Evolutionary conservation across 148 eudicot species (phyloP).

Genomic region (Diospyros lotus): DNA sequence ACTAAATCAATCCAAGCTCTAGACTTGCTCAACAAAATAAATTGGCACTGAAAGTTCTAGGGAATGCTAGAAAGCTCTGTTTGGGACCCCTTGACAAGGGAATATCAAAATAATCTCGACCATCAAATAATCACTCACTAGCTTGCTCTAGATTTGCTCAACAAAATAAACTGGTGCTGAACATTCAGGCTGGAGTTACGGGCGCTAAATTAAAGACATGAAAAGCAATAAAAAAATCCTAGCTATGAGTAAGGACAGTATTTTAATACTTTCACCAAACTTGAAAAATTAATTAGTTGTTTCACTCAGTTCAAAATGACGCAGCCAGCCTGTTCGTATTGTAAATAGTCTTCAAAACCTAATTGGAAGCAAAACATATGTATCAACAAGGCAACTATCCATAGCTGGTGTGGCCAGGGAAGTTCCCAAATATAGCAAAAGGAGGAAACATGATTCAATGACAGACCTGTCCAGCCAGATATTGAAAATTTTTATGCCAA

Average conservation of each 20-base stretch:
- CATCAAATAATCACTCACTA: no score
- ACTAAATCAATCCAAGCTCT: background rate
- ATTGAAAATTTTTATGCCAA: background rate
- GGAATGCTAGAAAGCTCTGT: no score
- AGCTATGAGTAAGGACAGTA: no score
- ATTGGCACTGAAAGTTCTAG: no score
- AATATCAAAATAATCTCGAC: no score
- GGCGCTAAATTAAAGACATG: no score
- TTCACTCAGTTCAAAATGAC: background rate
- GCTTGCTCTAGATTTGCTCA: no score
- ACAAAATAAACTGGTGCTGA: no score
- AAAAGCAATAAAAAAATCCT: no score
- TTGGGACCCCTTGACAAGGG: no score
- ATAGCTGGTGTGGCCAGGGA: background rate
- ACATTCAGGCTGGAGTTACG: no score
- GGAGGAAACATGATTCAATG: background rate
- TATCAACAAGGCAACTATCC: background rate
- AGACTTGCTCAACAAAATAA: background rate
- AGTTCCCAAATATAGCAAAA: background rate
- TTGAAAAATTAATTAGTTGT: background rate
- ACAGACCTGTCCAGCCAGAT: background rate
- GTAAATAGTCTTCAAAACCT: background rate
- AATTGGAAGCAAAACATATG: background rate
- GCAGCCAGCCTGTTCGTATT: background rate
- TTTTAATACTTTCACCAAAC: background rate